phyloP scores from a whole-genome alignment of 176 grass and related monocot genomes.

The Bonia amplexicaulis region DNA sequence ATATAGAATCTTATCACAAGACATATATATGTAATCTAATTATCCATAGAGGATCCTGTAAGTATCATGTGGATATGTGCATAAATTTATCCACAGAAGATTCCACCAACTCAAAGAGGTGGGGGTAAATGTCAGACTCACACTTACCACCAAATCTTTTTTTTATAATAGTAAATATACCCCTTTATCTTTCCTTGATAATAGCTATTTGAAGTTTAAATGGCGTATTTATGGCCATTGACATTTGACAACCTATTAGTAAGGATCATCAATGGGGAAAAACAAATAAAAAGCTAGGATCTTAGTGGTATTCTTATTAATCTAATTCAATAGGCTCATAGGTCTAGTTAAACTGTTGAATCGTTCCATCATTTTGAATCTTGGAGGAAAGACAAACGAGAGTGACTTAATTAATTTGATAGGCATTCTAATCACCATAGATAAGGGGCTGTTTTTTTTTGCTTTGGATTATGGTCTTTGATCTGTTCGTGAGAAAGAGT shows the following conservation, averaged over 20 bases:
- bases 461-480: too few relatives aligned
- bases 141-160: too few relatives aligned
- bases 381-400: neutral
- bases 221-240: neutral
- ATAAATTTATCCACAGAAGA: too few relatives aligned
- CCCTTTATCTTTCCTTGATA: neutral
- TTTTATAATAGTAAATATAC: neutral
- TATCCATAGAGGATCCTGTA: too few relatives aligned
- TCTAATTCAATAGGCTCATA: neutral
- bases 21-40: too few relatives aligned
- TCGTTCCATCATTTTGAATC: neutral
- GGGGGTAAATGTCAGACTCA: too few relatives aligned
- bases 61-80: too few relatives aligned
- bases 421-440: neutral
- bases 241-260: neutral
- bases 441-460: too few relatives aligned
- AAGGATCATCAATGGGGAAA: neutral
- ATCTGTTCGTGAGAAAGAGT: too few relatives aligned
- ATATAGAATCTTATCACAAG: too few relatives aligned
- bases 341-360: neutral
- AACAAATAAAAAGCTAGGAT: neutral
- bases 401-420: neutral
- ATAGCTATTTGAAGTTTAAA: neutral
- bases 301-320: neutral
- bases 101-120: too few relatives aligned